phyloP scores from a whole-genome alignment of 306 rosid genomes.

The Dryas alaskensis region DNA sequence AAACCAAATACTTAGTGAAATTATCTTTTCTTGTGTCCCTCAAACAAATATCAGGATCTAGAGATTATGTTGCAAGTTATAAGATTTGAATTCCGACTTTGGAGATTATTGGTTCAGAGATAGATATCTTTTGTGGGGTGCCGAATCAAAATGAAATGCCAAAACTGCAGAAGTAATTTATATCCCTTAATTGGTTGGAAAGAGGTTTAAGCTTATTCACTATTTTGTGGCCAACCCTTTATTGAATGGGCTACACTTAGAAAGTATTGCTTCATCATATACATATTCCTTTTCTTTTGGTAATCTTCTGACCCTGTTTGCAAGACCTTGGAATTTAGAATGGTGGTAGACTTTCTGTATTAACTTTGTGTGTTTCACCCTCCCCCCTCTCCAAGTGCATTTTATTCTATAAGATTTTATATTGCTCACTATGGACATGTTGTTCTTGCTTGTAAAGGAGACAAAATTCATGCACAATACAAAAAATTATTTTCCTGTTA shows the following conservation, averaged over 20 bases:
- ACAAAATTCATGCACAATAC: background rate
- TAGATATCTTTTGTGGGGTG: background rate
- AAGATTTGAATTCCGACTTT: background rate
- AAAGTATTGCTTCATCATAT: background rate
- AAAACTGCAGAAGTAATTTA: background rate
- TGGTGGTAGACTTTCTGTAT: too few relatives aligned
- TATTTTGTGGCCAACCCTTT: background rate
- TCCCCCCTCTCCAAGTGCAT: too few relatives aligned
- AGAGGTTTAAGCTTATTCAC: background rate
- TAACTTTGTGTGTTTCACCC: too few relatives aligned
- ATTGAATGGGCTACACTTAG: too few relatives aligned
- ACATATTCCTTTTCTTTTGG: background rate
- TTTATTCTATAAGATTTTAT: too few relatives aligned
- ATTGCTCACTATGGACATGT: too few relatives aligned
- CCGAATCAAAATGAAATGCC: background rate
- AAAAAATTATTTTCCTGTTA: background rate
- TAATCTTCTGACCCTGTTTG: background rate
- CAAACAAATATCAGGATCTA: background rate
- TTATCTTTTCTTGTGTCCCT: constrained; percentile 13
- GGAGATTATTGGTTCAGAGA: background rate
- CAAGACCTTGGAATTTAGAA: too few relatives aligned
- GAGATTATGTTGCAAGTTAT: background rate
- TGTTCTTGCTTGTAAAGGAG: too few relatives aligned
- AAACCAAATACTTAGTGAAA: constrained; percentile 6
- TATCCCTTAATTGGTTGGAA: background rate